Conservation (phyloP, 805 yeast species). For the Suhomyces vadensis region DNA sequence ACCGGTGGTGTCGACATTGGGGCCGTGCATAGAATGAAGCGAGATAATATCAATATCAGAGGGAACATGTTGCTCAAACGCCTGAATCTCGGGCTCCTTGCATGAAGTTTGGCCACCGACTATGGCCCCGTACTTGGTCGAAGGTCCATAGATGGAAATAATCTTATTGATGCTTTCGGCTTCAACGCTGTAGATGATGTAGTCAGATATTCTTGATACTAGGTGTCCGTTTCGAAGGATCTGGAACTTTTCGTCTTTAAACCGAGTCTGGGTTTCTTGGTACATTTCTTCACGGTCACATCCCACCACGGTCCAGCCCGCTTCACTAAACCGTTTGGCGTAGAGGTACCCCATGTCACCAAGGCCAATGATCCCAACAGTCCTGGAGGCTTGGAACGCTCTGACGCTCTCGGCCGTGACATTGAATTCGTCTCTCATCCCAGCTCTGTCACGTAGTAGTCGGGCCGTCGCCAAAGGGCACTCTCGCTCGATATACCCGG, state of each 20-base stretch:
- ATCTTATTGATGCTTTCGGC: conserved; percentile 80
- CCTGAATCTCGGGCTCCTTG: conserved; percentile 84
- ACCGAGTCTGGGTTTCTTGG: conserved; percentile 44
- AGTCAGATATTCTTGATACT: conserved; percentile 81
- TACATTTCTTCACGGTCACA: conserved; percentile 77
- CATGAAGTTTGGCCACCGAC: conserved; percentile 99
- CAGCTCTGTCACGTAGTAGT: too few species aligned
- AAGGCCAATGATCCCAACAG: conserved; percentile 88
- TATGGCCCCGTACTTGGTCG: conserved; percentile 81
- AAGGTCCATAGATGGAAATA: conserved; percentile 77
- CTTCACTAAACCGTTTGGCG: conserved; percentile 71
- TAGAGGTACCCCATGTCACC: conserved; percentile 97
- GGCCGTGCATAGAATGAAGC: conserved; percentile 93
- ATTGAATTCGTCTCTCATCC: too few species aligned
- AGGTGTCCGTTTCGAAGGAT: conserved; percentile 77
- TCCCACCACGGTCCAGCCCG: conserved; percentile 89
- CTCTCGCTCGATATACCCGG: too few species aligned
- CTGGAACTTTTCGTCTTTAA: conserved; percentile 46
- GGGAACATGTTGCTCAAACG: conserved; percentile 78
- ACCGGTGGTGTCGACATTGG: conserved; percentile 82
- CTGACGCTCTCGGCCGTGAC: too few species aligned
- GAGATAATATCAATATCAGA: conserved; percentile 79
- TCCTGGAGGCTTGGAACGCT: conserved; percentile 35
- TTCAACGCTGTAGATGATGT: conserved; percentile 87
- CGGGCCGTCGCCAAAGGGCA: too few species aligned